Evolutionary conservation across 1,284 basidiomycete genomes (phyloP), one percentile per base, ranked within the genome.

Genomic region (Bjerkandera adusta): DNA sequence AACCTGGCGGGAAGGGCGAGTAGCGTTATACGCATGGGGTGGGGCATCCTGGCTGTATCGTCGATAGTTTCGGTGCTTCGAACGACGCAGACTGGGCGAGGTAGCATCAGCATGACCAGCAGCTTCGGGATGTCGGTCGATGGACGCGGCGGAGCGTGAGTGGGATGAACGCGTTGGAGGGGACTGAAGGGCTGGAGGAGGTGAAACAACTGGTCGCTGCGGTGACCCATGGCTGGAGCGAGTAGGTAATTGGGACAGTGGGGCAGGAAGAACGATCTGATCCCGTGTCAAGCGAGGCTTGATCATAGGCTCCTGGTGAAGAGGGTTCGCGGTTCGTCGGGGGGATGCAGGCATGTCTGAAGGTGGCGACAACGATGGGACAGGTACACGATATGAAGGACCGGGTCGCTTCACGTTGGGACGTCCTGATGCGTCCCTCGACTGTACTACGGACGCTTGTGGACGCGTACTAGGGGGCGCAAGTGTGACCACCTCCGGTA

Each of bases 251-350:
- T 27, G 20, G 18, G 45, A 45, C 1, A 51, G 41, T 6, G 45
- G 49, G 15, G 49, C 36, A 27, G 49, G 49, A 15, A 51, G 45
- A 6, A 51, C 49, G 20, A 51, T 51, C 27, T 51, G 49, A 25
- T 51, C 49, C 20, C 49, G 15, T 26, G 44, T 24, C 21, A 47
- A n/a, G 24, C 34, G 43, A 11, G 35, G 36, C 21, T 25, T 48
- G 15, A 43, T 40, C n/a, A 18, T 16, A 26, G 26, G 39, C 16
- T 30, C 16, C 25, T 29, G 15, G 20, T n/a, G 29, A 32, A 27
- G 38, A 6, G 12, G 11, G n/a, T n/a, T n/a, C n/a, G n/a, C n/a
- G n/a, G n/a, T n/a, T n/a, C n/a, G n/a, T n/a, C n/a, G n/a, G 3
- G 24, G 39, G 16, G 27, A 20, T 22, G 36, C 12, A 36, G 26